These are phyloP conservation scores for Aspergillus olivimuriae DNA, from an alignment of 495 filamentous ascomycete species.

Conservation along the genomic window DNA sequence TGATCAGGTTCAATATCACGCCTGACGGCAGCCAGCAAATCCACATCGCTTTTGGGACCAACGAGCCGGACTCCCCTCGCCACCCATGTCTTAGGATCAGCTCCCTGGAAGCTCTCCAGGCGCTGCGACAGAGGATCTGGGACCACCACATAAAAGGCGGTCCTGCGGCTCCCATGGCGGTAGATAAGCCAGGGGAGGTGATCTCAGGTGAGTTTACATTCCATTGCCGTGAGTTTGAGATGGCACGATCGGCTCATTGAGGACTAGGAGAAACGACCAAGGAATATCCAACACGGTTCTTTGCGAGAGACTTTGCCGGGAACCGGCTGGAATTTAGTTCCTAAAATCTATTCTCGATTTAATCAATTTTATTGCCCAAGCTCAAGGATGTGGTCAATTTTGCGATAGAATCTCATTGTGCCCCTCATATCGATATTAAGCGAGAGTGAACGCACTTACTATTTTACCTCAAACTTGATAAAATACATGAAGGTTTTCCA, in stretches of 20 bases:
- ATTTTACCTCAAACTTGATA: no score
- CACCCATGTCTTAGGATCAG: conserved; percentile 55
- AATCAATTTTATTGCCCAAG: no score
- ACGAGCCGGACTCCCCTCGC: conserved; percentile 36
- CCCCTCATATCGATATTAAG: no score
- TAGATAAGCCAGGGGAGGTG: conserved; percentile 48
- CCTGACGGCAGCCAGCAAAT: conserved; percentile 50
- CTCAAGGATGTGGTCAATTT: no score
- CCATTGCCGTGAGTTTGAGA: background rate
- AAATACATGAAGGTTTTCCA: no score
- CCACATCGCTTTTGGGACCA: conserved; percentile 47
- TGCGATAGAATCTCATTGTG: no score
- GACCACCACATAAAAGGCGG: conserved; percentile 46
- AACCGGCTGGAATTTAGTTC: conserved; percentile 57
- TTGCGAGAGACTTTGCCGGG: conserved; percentile 57
- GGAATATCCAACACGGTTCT: conserved; percentile 56
- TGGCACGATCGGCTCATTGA: background rate
- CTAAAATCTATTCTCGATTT: conserved; percentile 15
- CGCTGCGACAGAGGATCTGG: conserved; percentile 45
- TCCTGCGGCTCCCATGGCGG: conserved; percentile 42
- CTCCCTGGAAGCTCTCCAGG: conserved; percentile 36
- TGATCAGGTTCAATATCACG: conserved; percentile 48
- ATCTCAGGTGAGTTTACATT: conserved; percentile 38
- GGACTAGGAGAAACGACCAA: conserved; percentile 43
- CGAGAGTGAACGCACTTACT: no score